These are phyloP conservation scores for Colletotrichum melonis DNA, from an alignment of 2,329 filamentous ascomycete species.

Conservation along the genomic window DNA sequence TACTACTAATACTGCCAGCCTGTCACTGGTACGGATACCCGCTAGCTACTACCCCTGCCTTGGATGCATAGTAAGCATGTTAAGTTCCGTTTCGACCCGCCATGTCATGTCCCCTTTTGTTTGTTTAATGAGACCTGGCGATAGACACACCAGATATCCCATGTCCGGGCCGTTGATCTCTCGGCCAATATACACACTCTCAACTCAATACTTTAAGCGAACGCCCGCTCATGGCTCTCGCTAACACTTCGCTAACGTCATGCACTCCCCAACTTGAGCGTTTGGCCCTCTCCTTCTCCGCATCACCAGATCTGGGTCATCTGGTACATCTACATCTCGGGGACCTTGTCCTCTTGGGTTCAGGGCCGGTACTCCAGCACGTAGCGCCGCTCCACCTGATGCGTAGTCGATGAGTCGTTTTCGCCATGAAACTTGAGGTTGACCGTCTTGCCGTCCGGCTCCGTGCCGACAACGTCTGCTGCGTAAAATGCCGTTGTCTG, in stretches of 20 bases:
- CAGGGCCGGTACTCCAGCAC: constrained; percentile 76
- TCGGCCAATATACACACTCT: constrained; percentile 10
- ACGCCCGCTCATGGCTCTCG: constrained; percentile 19
- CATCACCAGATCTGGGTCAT: neutral
- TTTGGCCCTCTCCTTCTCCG: neutral
- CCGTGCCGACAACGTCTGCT: constrained; percentile 81
- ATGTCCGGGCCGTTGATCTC: constrained; percentile 23
- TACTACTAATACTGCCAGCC: neutral
- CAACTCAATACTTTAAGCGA: constrained; percentile 20
- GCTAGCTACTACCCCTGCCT: constrained; percentile 1
- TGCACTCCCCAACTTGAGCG: neutral
- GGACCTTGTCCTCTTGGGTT: neutral
- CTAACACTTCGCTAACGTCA: neutral
- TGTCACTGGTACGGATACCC: neutral
- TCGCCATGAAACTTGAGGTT: constrained; percentile 84
- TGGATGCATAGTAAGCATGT: neutral
- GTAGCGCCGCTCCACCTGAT: constrained; percentile 80
- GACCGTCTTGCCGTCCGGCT: constrained; percentile 62
- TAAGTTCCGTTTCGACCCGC: constrained; percentile 26
- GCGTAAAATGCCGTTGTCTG: constrained; percentile 89
- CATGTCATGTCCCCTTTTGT: constrained; percentile 15
- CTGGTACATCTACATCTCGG: no score
- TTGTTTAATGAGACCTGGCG: constrained; percentile 27
- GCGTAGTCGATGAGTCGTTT: constrained; percentile 78
- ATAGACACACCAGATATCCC: neutral